phyloP scores from a whole-genome alignment of 495 filamentous ascomycete species.

The Pseudomonodictys pantanalensis region DNA sequence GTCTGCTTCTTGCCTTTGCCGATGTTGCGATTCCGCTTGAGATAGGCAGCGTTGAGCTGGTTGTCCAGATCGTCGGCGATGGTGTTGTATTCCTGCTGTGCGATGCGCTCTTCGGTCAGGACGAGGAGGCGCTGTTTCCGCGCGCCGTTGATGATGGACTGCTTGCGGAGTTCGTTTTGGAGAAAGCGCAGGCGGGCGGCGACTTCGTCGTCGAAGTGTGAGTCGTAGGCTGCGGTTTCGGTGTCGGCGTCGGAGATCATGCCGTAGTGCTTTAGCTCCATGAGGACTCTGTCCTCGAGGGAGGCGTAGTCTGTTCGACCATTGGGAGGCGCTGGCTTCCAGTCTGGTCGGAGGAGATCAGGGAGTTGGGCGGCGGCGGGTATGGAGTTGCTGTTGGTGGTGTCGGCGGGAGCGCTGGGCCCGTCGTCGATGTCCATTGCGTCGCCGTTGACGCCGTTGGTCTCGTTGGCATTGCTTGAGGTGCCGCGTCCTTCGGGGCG shows the following conservation, averaged over 20 bases:
- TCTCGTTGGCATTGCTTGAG: slow-evolving; percentile 56
- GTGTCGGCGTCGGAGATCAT: slow-evolving; percentile 68
- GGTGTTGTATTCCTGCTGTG: slow-evolving; percentile 90
- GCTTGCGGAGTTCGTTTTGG: slow-evolving; percentile 75
- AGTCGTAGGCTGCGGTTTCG: slow-evolving; percentile 71
- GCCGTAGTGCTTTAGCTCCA: slow-evolving; percentile 90
- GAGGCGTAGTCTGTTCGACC: slow-evolving; percentile 75
- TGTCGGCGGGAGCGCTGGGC: slow-evolving; percentile 42
- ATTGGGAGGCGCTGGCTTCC: slow-evolving; percentile 48
- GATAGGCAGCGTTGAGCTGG: slow-evolving; percentile 91
- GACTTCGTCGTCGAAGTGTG: slow-evolving; percentile 90
- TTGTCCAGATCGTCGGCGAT: slow-evolving; percentile 95
- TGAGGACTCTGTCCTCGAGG: slow-evolving; percentile 84
- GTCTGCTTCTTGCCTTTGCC: slow-evolving; percentile 86
- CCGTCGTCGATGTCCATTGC: slow-evolving; percentile 57
- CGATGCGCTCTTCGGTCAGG: slow-evolving; percentile 84
- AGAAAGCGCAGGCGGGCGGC: slow-evolving; percentile 82
- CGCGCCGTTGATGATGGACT: slow-evolving; percentile 81
- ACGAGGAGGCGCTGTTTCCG: slow-evolving; percentile 82
- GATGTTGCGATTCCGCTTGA: slow-evolving; percentile 92
- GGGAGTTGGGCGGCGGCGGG: slow-evolving; percentile 75
- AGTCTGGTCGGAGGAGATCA: slow-evolving; percentile 60
- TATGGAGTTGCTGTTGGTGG: slow-evolving; percentile 41
- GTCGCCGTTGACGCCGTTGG: slow-evolving; percentile 45
- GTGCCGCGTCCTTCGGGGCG: slow-evolving; percentile 74